Conservation (phyloP, 2,329 filamentous ascomycete genomes). For the Verticillium tricorpus region DNA sequence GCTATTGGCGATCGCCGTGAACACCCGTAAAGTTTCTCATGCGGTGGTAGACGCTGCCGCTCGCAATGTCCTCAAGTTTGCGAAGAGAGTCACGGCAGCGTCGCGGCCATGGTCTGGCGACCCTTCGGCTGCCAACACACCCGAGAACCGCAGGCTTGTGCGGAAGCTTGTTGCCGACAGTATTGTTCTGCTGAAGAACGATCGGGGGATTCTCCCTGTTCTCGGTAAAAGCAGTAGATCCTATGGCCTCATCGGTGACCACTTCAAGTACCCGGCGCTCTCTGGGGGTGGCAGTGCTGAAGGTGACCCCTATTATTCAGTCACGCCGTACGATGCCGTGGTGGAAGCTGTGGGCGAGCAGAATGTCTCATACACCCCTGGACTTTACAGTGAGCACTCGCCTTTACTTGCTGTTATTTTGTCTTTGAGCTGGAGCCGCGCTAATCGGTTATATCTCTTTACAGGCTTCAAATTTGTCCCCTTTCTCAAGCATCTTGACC, state of each 20-base stretch:
- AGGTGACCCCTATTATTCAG: constrained; percentile 23
- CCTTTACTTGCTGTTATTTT: constrained; percentile 7
- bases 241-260: constrained; percentile 41
- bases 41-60: constrained; percentile 10
- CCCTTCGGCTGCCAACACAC: constrained; percentile 4
- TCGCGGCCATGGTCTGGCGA: background rate
- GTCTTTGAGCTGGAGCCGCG: background rate
- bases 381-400: constrained; percentile 47
- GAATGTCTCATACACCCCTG: constrained; percentile 48
- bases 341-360: constrained; percentile 25
- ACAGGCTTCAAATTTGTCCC: constrained; percentile 12
- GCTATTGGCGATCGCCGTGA: background rate
- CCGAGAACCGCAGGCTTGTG: background rate
- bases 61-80: constrained; percentile 24
- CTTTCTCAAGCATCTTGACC: constrained; percentile 5
- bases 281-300: constrained; percentile 27
- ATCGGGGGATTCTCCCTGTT: constrained; percentile 16
- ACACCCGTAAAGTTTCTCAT: background rate
- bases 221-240: constrained; percentile 32
- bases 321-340: constrained; percentile 24
- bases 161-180: constrained; percentile 5
- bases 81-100: constrained; percentile 13
- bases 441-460: background rate
- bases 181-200: constrained; percentile 3
- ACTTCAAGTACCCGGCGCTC: constrained; percentile 32